These are phyloP conservation scores for Samsoniella hepiali DNA, from an alignment of 2,329 filamentous ascomycete genomes.

Conservation along the genomic window DNA sequence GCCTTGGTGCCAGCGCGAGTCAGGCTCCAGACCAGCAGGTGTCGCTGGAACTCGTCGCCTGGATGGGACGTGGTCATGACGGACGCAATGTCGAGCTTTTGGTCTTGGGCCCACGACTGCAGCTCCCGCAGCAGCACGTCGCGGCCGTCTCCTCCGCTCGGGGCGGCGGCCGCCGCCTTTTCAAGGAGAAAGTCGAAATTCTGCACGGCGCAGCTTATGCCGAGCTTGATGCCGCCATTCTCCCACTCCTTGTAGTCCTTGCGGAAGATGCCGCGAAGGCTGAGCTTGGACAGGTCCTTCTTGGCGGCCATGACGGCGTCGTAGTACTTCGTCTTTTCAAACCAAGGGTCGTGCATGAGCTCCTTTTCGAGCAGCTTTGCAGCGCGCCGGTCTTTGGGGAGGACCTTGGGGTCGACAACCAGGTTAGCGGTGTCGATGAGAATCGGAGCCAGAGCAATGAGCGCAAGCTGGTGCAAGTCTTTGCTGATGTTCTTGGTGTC, in stretches of 20 bases:
- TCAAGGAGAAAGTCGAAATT: conserved; percentile 57
- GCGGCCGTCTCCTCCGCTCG: conserved; percentile 17
- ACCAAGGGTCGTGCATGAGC: conserved; percentile 40
- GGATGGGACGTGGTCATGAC: conserved; percentile 67
- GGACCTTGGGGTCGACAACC: conserved; percentile 60
- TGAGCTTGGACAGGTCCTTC: conserved; percentile 60
- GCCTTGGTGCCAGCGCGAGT: conserved; percentile 47
- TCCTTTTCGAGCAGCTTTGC: conserved; percentile 54
- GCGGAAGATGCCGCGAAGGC: conserved; percentile 64
- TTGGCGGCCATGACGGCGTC: conserved; percentile 61
- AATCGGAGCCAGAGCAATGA: conserved; percentile 65
- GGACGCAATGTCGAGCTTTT: conserved; percentile 57
- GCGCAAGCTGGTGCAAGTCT: conserved; percentile 59
- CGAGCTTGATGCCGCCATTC: conserved; percentile 54
- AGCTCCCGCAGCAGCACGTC: conserved; percentile 48
- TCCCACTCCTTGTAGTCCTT: conserved; percentile 86
- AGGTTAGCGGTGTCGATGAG: conserved; percentile 72
- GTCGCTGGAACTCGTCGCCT: conserved; percentile 56
- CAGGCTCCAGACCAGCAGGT: conserved; percentile 65
- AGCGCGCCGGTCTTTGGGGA: conserved; percentile 55
- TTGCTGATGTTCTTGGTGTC: conserved; percentile 22
- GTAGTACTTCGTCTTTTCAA: conserved; percentile 56
- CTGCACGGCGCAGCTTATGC: conserved; percentile 65
- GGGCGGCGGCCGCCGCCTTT: conserved; percentile 50
- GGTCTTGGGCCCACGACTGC: conserved; percentile 51